Conservation (phyloP, 345 rosid genomes). For the Geranium rotundifolium region DNA sequence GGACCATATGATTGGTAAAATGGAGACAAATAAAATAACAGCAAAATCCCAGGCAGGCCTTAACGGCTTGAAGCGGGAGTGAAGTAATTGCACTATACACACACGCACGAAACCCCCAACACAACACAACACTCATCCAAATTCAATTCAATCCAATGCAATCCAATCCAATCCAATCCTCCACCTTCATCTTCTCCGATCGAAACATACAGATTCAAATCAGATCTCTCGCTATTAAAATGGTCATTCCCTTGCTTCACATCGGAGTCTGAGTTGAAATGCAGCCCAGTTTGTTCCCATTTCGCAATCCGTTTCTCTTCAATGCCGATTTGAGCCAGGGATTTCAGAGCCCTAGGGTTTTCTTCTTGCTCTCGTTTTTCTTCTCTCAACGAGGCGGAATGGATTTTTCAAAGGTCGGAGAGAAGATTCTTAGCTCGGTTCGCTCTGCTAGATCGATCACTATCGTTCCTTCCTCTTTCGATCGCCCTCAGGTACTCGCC, state of each 20-base stretch:
- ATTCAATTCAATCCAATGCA: too few species aligned
- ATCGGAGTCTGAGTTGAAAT: slow-evolving; percentile 38
- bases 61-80: too few species aligned
- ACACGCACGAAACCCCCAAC: too few species aligned
- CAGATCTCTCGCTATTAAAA: neutral
- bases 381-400: slow-evolving; percentile 69
- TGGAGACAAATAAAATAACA: too few species aligned
- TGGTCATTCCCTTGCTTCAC: slow-evolving; percentile 4
- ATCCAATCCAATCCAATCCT: too few species aligned
- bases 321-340: slow-evolving; percentile 61
- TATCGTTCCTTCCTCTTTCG: slow-evolving; percentile 58
- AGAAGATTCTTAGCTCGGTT: slow-evolving; percentile 82
- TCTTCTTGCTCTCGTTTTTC: slow-evolving; percentile 69
- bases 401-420: slow-evolving; percentile 94
- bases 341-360: slow-evolving; percentile 71
- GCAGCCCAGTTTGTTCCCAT: slow-evolving; percentile 73
- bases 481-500: slow-evolving; percentile 72
- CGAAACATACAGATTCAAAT: too few species aligned
- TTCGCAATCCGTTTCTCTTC: slow-evolving; percentile 55
- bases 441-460: slow-evolving; percentile 85
- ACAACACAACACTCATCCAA: too few species aligned
- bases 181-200: too few species aligned
- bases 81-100: too few species aligned
- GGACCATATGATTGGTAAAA: too few species aligned
- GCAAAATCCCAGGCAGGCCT: too few species aligned